phyloP scores from a whole-genome alignment of 2,329 filamentous ascomycete species.

The Aspergillus fumigatiaffinis region DNA sequence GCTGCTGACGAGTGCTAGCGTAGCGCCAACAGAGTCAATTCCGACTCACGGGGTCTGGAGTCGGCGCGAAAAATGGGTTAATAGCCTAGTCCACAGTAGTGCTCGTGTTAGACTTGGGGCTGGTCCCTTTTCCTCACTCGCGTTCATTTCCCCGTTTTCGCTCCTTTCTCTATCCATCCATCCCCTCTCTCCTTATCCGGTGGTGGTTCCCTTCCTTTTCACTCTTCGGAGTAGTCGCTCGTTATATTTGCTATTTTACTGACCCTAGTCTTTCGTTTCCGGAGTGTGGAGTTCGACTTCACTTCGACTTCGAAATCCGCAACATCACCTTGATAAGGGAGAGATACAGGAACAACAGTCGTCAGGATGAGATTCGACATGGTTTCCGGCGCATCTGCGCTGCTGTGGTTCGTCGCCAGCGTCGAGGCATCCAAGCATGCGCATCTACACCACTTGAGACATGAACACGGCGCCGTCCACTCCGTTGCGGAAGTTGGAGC shows the following conservation, averaged over 20 bases:
- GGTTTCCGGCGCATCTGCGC: conserved; percentile 29
- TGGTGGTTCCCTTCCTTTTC: not conserved
- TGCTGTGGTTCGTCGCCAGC: conserved; percentile 36
- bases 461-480: conserved; percentile 6
- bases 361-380: conserved; percentile 34
- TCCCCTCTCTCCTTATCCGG: conserved; percentile 25
- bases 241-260: conserved; percentile 6
- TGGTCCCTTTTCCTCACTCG: not conserved
- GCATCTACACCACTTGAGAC: conserved; percentile 15
- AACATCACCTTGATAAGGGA: not conserved
- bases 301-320: not conserved
- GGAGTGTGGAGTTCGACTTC: not conserved
- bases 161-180: conserved; percentile 20
- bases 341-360: not conserved
- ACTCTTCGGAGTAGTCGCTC: not conserved
- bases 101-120: not conserved
- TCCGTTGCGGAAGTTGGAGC: conserved; percentile 21
- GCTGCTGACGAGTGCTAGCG: conserved; percentile 7
- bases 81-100: not conserved
- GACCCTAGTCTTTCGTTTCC: conserved; percentile 20
- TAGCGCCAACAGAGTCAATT: not conserved
- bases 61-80: not conserved
- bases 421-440: conserved; percentile 34
- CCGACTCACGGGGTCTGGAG: not conserved
- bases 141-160: not conserved